Conservation (phyloP, 2,329 filamentous ascomycete species). For the Fusarium secorum region DNA sequence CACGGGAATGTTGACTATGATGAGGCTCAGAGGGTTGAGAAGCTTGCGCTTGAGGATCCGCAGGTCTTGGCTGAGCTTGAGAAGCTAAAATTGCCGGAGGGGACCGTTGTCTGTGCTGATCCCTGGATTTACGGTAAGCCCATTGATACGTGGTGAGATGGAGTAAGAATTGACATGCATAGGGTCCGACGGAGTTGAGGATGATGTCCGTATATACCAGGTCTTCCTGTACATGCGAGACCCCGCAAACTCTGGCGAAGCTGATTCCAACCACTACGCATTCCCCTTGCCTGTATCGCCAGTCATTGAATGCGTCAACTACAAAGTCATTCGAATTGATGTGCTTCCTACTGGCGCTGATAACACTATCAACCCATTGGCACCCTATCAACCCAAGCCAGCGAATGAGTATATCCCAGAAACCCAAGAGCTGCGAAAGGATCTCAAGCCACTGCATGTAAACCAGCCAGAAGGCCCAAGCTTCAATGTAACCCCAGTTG, state of each 20-base stretch:
- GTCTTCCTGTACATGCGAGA: conserved; percentile 36
- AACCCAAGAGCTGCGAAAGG: conserved; percentile 59
- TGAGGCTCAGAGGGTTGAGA: conserved; percentile 29
- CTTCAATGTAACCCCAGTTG: conserved; percentile 58
- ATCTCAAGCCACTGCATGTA: conserved; percentile 76
- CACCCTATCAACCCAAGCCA: conserved; percentile 9
- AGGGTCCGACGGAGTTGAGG: conserved; percentile 32
- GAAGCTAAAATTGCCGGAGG: conserved; percentile 28
- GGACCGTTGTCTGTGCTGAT: conserved; percentile 28
- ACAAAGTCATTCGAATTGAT: conserved; percentile 24
- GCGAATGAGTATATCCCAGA: conserved; percentile 58
- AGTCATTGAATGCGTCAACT: conserved; percentile 25
- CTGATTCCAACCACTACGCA: conserved; percentile 36
- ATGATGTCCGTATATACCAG: conserved; percentile 32
- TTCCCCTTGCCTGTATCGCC: conserved; percentile 28
- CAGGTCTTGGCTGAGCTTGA: conserved; percentile 20
- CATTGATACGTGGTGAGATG: no score
- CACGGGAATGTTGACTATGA: conserved; percentile 30
- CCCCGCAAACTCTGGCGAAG: conserved; percentile 15
- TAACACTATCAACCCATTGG: background rate
- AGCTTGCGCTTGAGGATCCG: conserved; percentile 23
- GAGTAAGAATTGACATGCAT: background rate
- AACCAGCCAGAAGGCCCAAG: conserved; percentile 74
- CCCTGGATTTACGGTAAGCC: conserved; percentile 33
- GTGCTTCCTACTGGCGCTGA: conserved; percentile 20